These are phyloP conservation scores for Aspergillus quadrilineatus DNA, from an alignment of 2,329 filamentous ascomycete species.

Conservation along the genomic window DNA sequence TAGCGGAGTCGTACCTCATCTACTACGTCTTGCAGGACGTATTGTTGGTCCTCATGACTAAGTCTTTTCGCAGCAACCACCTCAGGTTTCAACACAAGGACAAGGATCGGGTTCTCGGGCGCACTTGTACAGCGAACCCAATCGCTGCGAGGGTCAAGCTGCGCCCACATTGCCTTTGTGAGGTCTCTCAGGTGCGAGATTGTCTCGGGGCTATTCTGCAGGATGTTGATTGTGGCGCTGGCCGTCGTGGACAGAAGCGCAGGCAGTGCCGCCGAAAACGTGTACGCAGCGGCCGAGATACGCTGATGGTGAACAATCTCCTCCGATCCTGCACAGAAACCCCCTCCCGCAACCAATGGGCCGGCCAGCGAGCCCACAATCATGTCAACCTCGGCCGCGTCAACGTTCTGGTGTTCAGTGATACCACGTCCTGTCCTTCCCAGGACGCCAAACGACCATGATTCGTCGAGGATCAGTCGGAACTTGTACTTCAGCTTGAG, in stretches of 20 bases:
- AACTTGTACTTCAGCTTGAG: conserved; percentile 97
- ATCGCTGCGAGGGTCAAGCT: conserved; percentile 89
- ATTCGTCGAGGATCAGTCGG: conserved; percentile 94
- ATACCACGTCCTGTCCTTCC: conserved; percentile 87
- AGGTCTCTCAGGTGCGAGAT: conserved; percentile 78
- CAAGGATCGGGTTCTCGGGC: conserved; percentile 80
- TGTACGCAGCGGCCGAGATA: conserved; percentile 87
- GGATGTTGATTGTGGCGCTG: conserved; percentile 80
- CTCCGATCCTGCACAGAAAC: conserved; percentile 88
- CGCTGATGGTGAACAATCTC: conserved; percentile 97
- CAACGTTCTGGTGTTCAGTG: conserved; percentile 95
- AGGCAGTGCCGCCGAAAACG: conserved; percentile 90
- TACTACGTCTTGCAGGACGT: conserved; percentile 83
- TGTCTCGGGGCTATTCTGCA: conserved; percentile 84
- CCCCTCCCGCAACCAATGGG: conserved; percentile 85
- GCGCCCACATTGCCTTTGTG: conserved; percentile 77
- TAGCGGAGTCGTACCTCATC: conserved; percentile 71
- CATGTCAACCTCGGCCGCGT: conserved; percentile 92
- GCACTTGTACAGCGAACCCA: conserved; percentile 83
- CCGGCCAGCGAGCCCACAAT: conserved; percentile 90
- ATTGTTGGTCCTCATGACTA: conserved; percentile 74
- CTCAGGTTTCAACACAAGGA: conserved; percentile 80
- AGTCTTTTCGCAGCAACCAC: conserved; percentile 70
- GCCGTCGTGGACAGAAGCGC: conserved; percentile 94
- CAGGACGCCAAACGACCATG: conserved; percentile 93